phyloP scores from a whole-genome alignment of 2,329 filamentous ascomycete genomes.

The Ascochyta fabae region DNA sequence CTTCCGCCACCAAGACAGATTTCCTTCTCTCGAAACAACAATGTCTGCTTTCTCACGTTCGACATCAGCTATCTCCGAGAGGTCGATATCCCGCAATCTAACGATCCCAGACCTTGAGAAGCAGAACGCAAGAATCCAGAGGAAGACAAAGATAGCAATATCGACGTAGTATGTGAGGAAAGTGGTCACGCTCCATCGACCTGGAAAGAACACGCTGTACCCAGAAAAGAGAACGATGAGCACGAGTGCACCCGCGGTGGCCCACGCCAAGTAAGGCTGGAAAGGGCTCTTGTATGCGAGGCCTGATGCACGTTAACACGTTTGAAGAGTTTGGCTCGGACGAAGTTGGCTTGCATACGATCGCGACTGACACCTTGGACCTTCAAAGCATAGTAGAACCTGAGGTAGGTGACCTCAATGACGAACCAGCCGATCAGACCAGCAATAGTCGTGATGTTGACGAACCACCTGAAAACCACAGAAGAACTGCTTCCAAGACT shows the following conservation, averaged over 20 bases:
- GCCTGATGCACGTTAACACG: constrained; percentile 9
- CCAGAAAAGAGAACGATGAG: constrained; percentile 74
- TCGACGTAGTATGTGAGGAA: constrained; percentile 61
- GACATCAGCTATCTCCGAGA: not conserved
- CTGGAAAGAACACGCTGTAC: constrained; percentile 73
- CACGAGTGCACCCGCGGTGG: constrained; percentile 55
- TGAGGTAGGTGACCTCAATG: constrained; percentile 60
- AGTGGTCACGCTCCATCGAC: constrained; percentile 60
- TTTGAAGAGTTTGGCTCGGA: no score
- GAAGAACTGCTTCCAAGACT: constrained; percentile 50
- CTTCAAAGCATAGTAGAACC: constrained; percentile 23
- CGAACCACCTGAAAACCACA: constrained; percentile 68
- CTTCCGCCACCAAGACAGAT: not conserved
- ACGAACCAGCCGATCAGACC: constrained; percentile 59
- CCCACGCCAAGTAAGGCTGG: constrained; percentile 25
- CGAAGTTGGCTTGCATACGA: not conserved
- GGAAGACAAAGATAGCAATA: constrained; percentile 20
- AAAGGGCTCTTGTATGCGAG: constrained; percentile 6
- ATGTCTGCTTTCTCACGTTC: not conserved
- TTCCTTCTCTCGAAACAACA: not conserved
- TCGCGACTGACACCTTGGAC: constrained; percentile 56
- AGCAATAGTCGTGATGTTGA: constrained; percentile 66
- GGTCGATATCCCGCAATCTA: not conserved
- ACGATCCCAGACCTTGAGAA: not conserved
- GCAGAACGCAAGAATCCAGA: not conserved